These are phyloP conservation scores for Kernera saxatilis DNA, from an alignment of 345 rosid genomes.

Conservation along the genomic window DNA sequence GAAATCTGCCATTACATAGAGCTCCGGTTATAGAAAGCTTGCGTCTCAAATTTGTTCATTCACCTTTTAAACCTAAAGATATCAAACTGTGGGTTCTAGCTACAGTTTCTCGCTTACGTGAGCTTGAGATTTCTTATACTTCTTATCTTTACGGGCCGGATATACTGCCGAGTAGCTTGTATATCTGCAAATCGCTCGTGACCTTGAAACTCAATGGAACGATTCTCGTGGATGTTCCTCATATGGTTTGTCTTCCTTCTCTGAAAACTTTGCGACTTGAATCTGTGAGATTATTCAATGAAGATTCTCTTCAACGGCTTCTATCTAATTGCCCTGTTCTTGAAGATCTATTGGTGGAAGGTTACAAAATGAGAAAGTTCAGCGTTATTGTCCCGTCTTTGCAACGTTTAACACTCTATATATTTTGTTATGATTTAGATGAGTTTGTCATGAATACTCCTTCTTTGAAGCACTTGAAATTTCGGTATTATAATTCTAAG, in stretches of 20 bases:
- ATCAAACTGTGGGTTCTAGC: background rate
- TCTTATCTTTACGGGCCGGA: too few species aligned
- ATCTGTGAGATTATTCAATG: fast-evolving
- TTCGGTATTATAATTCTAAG: background rate
- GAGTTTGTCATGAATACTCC: background rate
- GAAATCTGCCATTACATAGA: background rate
- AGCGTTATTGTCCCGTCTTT: background rate
- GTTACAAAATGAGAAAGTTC: background rate
- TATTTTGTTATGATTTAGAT: background rate
- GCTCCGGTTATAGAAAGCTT: background rate
- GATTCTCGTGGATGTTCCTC: background rate
- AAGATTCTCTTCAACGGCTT: background rate
- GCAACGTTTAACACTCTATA: background rate
- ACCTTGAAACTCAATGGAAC: background rate
- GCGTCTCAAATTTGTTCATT: too few species aligned
- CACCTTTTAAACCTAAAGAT: background rate
- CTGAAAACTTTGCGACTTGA: background rate
- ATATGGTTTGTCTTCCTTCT: background rate
- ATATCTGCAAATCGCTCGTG: background rate
- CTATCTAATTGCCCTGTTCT: background rate
- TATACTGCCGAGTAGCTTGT: background rate
- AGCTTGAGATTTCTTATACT: too few species aligned
- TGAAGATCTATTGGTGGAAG: background rate
- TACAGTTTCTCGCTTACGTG: background rate
- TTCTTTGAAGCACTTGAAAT: background rate